Evolutionary conservation across 139 green algal species (phyloP), one percentile per base, ranked within the genome.

Genomic region (Tetradesmus obliquus): DNA sequence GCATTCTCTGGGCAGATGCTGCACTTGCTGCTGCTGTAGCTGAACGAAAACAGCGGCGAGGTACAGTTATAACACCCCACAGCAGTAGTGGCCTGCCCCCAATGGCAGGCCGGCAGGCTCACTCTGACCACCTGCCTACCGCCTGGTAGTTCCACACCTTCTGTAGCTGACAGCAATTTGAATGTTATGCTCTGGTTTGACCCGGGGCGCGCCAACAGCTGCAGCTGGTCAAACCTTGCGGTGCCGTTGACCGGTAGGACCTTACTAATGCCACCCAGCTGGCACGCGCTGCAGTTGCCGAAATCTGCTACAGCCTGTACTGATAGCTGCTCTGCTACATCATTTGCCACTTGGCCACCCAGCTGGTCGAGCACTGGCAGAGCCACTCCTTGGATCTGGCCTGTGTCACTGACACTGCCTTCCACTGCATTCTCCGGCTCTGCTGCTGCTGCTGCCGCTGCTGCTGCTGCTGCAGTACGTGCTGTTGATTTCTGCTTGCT

Each of bases 61-160:
- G 85, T 89, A 66, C 85, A 89, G 85, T 89, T 82, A 66, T 79
- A 82, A 45, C 85, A 89, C 45, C 66, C 85, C 9, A 89, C 85
- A n/a, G 62, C 66, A 45, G 85, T 89, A 2, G 32, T 89, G 15
- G 85, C 85, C 66, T 89, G 85, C 0, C 85, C 85, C 85, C 85
- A 89, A 2, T 81, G 45, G 66, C 85, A 89, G 1, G 66, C 82
- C 6, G 62, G 85, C 62, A 89, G 13, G 4, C n/a, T 17, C 2
- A 89, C 85, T 1, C 7, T 24, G 45, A 89, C 62, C 1, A 53
- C 15, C 66, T 82, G 85, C 20, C 66, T 7, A 9, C 85, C 66
- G 20, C 62, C 85, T 22, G 62, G 32, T 13, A 89, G 13, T n/a
- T 82, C 85, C 2, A 17, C 13, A 7, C 85, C 85, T 62, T 89